Evolutionary conservation across 176 grass and related monocot species (phyloP), one percentile per base, ranked within the genome.

Genomic region (Aegilops speltoides): DNA sequence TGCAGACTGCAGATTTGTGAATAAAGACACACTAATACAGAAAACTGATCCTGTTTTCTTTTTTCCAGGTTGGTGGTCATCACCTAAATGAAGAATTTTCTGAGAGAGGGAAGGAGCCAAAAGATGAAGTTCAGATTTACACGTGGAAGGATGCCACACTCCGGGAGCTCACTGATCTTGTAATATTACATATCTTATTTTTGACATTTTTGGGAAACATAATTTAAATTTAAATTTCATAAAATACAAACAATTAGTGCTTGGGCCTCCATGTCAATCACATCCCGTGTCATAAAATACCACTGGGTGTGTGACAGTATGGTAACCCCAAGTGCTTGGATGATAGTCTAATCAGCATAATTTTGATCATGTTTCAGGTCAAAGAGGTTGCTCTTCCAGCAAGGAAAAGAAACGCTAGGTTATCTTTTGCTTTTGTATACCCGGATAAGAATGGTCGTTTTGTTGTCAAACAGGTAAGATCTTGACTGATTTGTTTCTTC

Each of bases 41-140:
- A 64, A 64, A 84, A 62, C 5, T 91, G 77, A 88, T 71, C 4
- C 41, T 61, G 17, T 17, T 68, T 25, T 41, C 23, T 67, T 67
- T 24, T 69, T 54, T 43, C 75, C 81, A 98, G 97, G 88, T 88
- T 84, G 90, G 87, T 56, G 82, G 85, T 3, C 94, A 98, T 90
- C 94, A 98, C 89, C 59, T 88, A 20, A 88, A 95, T 46, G 97
- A 96, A 84, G 97, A 98, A 11, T 98, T 98, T 89, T 83, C 92
- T 54, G 90, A 93, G 65, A 94, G 97, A 89, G 97, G 92, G 31
- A 98, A 98, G 88, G 97, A 98, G 57, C 96, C 96, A 16, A 98
- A 98, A 92, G 94, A 96, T 82, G 97, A 98, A 74, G 94, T 98
- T 50, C 97, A 98, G 82, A 98, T 98, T 83, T 98, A 98, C 79